A percentile compares a stretch with the other conserved stretches of the same genome.
phyloP scores from a whole-genome alignment of 1,284 basidiomycete genomes.

The Lignosus rhinocerotis region DNA sequence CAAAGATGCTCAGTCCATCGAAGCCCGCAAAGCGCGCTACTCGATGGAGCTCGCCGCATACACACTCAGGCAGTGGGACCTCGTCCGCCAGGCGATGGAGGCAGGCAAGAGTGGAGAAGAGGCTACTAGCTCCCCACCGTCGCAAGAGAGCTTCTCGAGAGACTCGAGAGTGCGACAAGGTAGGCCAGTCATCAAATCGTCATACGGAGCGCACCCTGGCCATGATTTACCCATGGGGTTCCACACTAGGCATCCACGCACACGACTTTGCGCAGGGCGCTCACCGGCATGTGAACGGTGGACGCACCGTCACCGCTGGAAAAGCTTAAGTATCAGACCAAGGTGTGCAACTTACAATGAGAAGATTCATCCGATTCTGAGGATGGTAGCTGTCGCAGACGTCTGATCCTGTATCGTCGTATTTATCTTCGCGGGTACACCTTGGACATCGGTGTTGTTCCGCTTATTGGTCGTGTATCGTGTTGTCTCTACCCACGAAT shows the following conservation, averaged over 20 bases:
- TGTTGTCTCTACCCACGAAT: background rate
- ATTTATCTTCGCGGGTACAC: background rate
- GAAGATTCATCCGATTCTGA: background rate
- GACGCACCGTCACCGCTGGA: conserved; percentile 15
- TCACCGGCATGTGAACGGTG: conserved; percentile 21
- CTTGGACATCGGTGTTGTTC: background rate
- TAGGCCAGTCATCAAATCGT: conserved; percentile 8
- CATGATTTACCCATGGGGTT: conserved; percentile 8
- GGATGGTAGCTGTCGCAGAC: background rate
- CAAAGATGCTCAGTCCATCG: conserved; percentile 31
- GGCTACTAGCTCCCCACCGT: conserved; percentile 3
- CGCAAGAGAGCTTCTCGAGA: conserved; percentile 4
- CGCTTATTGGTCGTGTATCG: background rate
- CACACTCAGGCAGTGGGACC: conserved; percentile 57
- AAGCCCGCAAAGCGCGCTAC: conserved; percentile 53
- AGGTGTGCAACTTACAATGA: background rate
- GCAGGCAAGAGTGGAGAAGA: conserved; percentile 10
- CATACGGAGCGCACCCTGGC: background rate
- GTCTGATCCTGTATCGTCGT: background rate
- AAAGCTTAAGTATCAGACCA: background rate
- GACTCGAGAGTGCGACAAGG: conserved; percentile 24
- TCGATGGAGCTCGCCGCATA: conserved; percentile 58
- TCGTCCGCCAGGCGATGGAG: conserved; percentile 33
- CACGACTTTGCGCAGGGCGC: conserved; percentile 30
- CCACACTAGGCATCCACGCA: conserved; percentile 28